A percentile compares a stretch with the other conserved stretches of the same genome.
Evolutionary conservation across 257 asterid genomes (phyloP).

Genomic region (Linderniella brevidens): DNA sequence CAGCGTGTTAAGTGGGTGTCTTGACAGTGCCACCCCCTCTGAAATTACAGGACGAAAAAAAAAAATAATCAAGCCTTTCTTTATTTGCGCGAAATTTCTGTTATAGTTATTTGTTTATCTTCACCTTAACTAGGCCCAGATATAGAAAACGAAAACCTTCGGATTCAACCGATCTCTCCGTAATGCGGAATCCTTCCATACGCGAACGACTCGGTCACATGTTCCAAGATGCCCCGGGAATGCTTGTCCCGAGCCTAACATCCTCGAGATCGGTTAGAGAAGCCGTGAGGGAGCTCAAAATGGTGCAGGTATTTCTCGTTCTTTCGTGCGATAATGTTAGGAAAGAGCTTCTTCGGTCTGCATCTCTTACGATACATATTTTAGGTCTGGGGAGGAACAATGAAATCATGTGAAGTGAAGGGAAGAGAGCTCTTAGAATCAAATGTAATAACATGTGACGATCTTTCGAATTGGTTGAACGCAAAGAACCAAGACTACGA

Average conservation of each 20-base stretch:
- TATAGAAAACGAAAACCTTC: conserved; percentile 42
- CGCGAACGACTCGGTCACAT: conserved; percentile 26
- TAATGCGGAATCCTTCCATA: conserved; percentile 22
- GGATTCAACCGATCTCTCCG: conserved; percentile 34
- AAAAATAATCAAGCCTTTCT: too few species aligned
- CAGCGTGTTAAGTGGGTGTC: too few species aligned
- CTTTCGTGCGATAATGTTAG: background rate
- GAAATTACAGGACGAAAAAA: too few species aligned
- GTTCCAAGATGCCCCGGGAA: conserved; percentile 38
- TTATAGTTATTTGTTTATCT: too few species aligned
- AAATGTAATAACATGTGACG: conserved; percentile 31
- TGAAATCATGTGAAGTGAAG: conserved; percentile 42
- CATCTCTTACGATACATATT: conserved; percentile 1
- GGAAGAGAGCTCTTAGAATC: conserved; percentile 54
- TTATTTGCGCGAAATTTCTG: too few species aligned
- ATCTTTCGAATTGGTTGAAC: conserved; percentile 72
- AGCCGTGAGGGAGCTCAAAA: conserved; percentile 75
- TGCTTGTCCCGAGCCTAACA: conserved; percentile 48
- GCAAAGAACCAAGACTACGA: conserved; percentile 38
- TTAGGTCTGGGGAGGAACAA: conserved; percentile 75
- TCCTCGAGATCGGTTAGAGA: conserved; percentile 86
- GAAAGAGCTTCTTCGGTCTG: too few species aligned
- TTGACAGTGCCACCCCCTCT: too few species aligned
- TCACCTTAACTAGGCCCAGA: conserved; percentile 87
- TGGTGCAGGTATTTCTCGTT: conserved; percentile 60